Evolutionary conservation across 345 rosid genomes (phyloP).

Genomic region (Hibiscus tridactylites): DNA sequence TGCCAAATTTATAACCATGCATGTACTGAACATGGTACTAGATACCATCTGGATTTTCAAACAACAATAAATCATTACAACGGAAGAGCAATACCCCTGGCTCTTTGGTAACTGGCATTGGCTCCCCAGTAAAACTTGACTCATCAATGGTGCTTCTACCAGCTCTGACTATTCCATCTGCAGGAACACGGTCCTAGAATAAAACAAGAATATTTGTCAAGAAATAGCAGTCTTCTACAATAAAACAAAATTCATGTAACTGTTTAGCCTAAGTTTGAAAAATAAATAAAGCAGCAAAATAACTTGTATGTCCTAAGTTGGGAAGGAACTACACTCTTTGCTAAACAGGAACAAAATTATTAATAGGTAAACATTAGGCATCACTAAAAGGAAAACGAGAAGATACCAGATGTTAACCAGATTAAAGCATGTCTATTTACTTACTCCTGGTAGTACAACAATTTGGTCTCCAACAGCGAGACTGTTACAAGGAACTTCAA

Average conservation of each 20-base stretch:
- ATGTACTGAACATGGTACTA: neutral
- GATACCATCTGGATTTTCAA: neutral
- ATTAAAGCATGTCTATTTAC: conserved; percentile 29
- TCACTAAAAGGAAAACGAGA: conserved; percentile 11
- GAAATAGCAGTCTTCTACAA: conserved; percentile 1
- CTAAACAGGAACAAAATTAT: neutral
- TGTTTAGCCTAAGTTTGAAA: neutral
- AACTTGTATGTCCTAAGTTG: neutral
- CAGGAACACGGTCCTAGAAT: conserved; percentile 81
- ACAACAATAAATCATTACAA: conserved; percentile 2
- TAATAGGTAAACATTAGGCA: neutral
- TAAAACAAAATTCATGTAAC: neutral
- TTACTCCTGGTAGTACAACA: conserved; percentile 88
- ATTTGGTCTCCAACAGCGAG: conserved; percentile 83
- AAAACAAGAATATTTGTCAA: conserved; percentile 14
- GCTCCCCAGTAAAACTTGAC: conserved; percentile 97
- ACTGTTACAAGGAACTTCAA: conserved; percentile 80
- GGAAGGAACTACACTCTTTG: neutral
- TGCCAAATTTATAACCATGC: neutral
- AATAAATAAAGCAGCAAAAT: neutral
- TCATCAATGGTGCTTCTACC: conserved; percentile 93
- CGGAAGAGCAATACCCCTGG: conserved; percentile 60
- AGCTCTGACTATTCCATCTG: conserved; percentile 84
- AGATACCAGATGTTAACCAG: conserved; percentile 4
- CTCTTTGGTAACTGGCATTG: conserved; percentile 84